Evolutionary conservation across 2,329 filamentous ascomycete species (phyloP).

Genomic region (Trichoderma polysporum): DNA sequence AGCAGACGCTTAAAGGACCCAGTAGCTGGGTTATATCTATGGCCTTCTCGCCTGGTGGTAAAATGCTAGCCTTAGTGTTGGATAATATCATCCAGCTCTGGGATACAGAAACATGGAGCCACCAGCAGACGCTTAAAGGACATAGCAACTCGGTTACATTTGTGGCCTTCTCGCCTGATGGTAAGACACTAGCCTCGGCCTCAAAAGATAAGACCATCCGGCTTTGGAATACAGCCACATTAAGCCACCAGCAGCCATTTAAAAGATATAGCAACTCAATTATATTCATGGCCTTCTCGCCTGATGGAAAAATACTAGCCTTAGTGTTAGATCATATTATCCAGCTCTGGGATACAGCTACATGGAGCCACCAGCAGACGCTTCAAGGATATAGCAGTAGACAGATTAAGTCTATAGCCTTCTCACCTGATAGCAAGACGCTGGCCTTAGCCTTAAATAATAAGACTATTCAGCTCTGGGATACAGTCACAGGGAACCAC

Average conservation of each 20-base stretch:
- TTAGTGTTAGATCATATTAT: not conserved
- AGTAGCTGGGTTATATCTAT: too few species aligned
- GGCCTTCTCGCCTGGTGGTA: not conserved
- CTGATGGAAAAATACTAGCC: not conserved
- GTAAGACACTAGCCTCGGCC: not conserved
- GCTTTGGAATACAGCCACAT: not conserved
- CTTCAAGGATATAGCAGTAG: not conserved
- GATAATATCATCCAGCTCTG: not conserved
- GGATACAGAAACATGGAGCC: not conserved
- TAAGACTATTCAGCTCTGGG: not conserved
- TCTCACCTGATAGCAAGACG: constrained; percentile 4
- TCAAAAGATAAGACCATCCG: not conserved
- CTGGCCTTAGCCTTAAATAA: not conserved
- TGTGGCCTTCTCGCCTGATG: not conserved
- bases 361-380: not conserved
- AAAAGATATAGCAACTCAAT: too few species aligned
- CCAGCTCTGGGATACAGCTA: not conserved
- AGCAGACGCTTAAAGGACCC: too few species aligned
- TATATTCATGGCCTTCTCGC: not conserved
- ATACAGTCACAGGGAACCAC: not conserved
- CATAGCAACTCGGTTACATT: not conserved
- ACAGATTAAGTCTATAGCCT: not conserved
- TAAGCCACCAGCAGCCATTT: too few species aligned
- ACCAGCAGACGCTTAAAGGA: too few species aligned
- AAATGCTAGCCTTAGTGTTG: not conserved